Evolutionary conservation across 306 rosid genomes (phyloP).

Genomic region (Pyrus bretschneideri): DNA sequence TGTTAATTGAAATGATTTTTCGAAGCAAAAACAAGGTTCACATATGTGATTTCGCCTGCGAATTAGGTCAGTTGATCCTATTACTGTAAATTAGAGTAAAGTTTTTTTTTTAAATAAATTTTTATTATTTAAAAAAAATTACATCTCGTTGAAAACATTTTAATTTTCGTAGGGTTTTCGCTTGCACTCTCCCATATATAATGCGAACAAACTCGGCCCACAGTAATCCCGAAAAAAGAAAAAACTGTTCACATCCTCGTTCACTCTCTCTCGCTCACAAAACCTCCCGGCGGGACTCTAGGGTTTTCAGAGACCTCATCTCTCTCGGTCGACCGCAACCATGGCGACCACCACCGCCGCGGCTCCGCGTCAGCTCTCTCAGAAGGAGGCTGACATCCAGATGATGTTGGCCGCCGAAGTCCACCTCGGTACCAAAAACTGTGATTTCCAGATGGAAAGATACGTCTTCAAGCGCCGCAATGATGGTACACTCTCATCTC

Average conservation of each 20-base stretch:
- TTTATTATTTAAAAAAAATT: no score
- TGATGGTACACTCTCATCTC: conserved; percentile 42
- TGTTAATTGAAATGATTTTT: no score
- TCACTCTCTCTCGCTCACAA: background rate
- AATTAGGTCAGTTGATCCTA: no score
- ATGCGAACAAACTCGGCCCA: background rate
- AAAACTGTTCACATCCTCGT: background rate
- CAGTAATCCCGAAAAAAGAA: background rate
- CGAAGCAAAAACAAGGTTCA: no score
- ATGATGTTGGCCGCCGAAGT: conserved; percentile 86
- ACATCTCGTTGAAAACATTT: no score
- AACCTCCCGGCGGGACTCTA: background rate
- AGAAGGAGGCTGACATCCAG: conserved; percentile 76
- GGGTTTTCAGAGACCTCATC: background rate
- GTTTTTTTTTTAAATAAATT: no score
- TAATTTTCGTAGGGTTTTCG: background rate
- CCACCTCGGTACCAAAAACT: conserved; percentile 83
- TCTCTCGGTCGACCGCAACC: background rate
- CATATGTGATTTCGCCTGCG: no score
- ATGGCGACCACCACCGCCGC: conserved; percentile 48
- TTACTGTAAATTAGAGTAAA: no score
- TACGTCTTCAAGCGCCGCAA: conserved; percentile 86
- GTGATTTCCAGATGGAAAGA: conserved; percentile 85
- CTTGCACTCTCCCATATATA: background rate
- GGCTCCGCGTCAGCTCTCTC: conserved; percentile 58